Conservation (phyloP, 345 rosid genomes). For the Capsella bursapastoris region DNA sequence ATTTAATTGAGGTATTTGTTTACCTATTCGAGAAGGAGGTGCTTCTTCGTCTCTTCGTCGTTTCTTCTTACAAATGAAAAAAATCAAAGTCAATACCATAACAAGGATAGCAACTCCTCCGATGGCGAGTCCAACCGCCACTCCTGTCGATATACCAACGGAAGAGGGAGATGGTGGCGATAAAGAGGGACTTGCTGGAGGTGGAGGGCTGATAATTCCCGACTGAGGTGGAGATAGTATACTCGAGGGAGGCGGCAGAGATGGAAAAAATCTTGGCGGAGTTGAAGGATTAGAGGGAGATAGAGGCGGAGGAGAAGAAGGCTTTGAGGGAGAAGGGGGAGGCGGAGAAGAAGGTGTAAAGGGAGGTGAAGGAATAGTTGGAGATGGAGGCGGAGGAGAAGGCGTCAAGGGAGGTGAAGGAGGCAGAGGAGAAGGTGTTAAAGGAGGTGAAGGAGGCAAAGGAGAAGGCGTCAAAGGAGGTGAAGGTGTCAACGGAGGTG, state of each 20-base stretch:
- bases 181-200: conserved; percentile 38
- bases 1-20: background rate
- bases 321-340: background rate
- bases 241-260: conserved; percentile 47
- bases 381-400: conserved; percentile 9
- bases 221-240: conserved; percentile 38
- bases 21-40: conserved; percentile 38
- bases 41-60: conserved; percentile 49
- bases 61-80: conserved; percentile 59
- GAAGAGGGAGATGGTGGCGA: conserved; percentile 44
- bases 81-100: conserved; percentile 49
- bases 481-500: conserved; percentile 27
- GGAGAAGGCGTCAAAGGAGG: background rate
- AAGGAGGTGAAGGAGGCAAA: background rate
- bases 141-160: conserved; percentile 48
- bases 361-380: background rate
- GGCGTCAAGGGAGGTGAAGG: conserved; percentile 18
- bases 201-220: conserved; percentile 39
- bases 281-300: conserved; percentile 37
- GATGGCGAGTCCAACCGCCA: conserved; percentile 62
- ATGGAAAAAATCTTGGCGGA: background rate
- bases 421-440: background rate
- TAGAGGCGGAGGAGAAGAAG: conserved; percentile 32
- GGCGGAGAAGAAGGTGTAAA: conserved; percentile 15
- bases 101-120: conserved; percentile 62